A percentile compares a stretch with the other conserved stretches of the same genome.
Evolutionary conservation across 2,329 filamentous ascomycete genomes (phyloP).

Genomic region (Ophiostoma himal-ulmi): DNA sequence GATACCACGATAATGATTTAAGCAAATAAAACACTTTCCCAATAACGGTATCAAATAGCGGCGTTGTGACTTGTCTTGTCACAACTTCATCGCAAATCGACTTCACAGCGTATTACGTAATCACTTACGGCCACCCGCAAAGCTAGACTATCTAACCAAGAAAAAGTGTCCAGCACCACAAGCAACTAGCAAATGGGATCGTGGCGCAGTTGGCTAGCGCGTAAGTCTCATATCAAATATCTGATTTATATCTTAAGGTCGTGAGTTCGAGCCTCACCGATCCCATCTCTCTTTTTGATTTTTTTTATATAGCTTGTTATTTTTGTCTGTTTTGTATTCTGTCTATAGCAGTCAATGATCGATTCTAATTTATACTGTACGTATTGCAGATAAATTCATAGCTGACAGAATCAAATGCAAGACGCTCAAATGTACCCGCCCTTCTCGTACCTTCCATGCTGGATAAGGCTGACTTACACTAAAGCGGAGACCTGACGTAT

Average conservation of each 20-base stretch:
- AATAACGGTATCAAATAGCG: not conserved
- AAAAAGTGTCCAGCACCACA: not conserved
- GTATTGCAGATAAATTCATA: too few relatives aligned
- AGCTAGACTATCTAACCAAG: not conserved
- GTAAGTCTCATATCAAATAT: conserved; percentile 15
- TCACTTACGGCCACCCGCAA: not conserved
- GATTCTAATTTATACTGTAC: not conserved
- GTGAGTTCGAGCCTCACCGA: conserved; percentile 27
- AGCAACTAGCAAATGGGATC: conserved; percentile 14
- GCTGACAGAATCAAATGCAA: too few relatives aligned
- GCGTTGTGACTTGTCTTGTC: not conserved
- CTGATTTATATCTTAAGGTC: conserved; percentile 24
- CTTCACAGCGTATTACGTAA: not conserved
- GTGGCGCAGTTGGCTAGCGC: conserved; percentile 17
- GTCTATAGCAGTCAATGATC: not conserved
- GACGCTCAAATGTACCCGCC: not conserved
- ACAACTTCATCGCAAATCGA: too few relatives aligned
- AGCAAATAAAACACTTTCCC: not conserved
- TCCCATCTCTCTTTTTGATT: conserved; percentile 13
- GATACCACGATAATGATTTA: not conserved
- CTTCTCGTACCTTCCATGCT: not conserved
- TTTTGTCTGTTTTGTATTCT: not conserved
- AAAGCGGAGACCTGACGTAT: not conserved
- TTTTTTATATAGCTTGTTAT: not conserved
- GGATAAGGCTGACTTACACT: not conserved